Evolutionary conservation across 2,329 filamentous ascomycete genomes (phyloP), one percentile per base, ranked within the genome.

Genomic region (Rutstroemia sp.): DNA sequence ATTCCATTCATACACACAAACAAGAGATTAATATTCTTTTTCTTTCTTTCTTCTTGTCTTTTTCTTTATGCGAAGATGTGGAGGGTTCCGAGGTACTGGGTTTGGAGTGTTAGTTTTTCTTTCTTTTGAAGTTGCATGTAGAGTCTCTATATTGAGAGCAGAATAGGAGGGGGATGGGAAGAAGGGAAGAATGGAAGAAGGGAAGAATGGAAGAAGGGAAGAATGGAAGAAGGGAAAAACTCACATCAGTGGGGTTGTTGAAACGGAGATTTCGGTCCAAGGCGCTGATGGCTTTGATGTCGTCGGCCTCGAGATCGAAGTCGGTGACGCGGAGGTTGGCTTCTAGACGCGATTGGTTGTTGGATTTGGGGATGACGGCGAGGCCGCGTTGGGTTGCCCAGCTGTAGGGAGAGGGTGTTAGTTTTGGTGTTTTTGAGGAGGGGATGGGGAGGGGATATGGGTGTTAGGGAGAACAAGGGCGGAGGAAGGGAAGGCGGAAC

Each of bases 361-460:
- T 86, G 61, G 80, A 86, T 81, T 92, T 92, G 64, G 88, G 89
- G 65, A 94, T 94, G 65, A 94, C 87, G 48, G 88, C 87, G 56
- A 94, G 76, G 34, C 83, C 84, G 51, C 87, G 80, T 78, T 95
- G 89, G 16, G 90, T 95, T 21, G 89, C 83, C 91, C 91, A 96
- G 65, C 90, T 82, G n/a, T n/a, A 10, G 12, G n/a, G 8, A n/a
- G 23, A 25, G 3, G 14, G 39, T n/a, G 50, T 38, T 17, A 36
- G 48, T 14, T 40, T 2, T 6, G 25, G 8, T n/a, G 8, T 19
- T 25, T 10, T 12, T 5, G 10, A 5, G 0, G 10, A 6, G 16
- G 23, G 6, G 9, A 6, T 27, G 16, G 16, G 2, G 6, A 6
- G 16, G 5, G 27, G n/a, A 23, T 17, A 7, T 2, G 23, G 23